Evolutionary conservation across 2,329 filamentous ascomycete species (phyloP).

Genomic region (Colletotrichum melonis): DNA sequence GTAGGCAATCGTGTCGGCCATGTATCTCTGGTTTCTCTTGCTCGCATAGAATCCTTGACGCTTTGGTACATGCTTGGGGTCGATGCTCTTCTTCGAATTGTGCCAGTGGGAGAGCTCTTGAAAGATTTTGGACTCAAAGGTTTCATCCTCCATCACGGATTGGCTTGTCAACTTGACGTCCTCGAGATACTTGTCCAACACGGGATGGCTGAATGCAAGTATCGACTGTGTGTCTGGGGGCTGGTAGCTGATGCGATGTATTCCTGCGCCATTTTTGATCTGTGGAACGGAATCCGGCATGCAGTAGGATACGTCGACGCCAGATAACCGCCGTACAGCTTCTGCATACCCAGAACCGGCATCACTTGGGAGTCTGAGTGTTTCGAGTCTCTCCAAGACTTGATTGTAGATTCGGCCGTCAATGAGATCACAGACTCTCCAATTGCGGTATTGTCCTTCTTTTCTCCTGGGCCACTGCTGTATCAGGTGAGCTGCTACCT

Average conservation of each 20-base stretch:
- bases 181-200: slow-evolving; percentile 58
- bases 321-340: background rate
- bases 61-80: slow-evolving; percentile 46
- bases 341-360: background rate
- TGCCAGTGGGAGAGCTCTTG: slow-evolving; percentile 71
- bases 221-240: slow-evolving; percentile 39
- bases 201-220: slow-evolving; percentile 59
- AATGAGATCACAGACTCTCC: slow-evolving; percentile 15
- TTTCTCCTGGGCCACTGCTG: background rate
- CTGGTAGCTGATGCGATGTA: background rate
- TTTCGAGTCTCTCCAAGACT: background rate
- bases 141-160: background rate
- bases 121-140: slow-evolving; percentile 48
- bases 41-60: slow-evolving; percentile 45
- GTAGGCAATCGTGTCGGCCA: slow-evolving; percentile 76
- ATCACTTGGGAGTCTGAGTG: background rate
- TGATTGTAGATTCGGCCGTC: slow-evolving; percentile 15
- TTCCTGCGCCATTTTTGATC: background rate
- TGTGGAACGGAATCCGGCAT: background rate
- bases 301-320: slow-evolving; percentile 14
- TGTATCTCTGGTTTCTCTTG: slow-evolving; percentile 70
- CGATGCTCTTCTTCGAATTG: slow-evolving; percentile 64
- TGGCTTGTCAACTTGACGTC: slow-evolving; percentile 52
- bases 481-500: background rate
- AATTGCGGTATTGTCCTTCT: background rate